phyloP scores from a whole-genome alignment of 148 eudicot genomes.

The Cornus suecica region DNA sequence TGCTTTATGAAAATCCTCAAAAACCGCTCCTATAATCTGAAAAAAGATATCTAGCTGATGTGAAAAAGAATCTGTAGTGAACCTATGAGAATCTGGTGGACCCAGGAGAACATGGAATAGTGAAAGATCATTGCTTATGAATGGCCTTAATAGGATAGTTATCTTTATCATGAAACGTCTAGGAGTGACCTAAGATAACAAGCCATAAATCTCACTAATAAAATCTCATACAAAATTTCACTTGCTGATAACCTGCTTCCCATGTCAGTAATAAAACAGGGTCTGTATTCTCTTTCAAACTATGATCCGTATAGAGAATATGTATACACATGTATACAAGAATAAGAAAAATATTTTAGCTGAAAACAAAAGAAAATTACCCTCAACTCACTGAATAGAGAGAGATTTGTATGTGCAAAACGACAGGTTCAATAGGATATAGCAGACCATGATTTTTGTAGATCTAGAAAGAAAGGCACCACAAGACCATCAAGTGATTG shows the following conservation, averaged over 20 bases:
- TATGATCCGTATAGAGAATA: neutral
- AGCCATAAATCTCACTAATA: neutral
- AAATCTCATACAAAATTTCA: neutral
- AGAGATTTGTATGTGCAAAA: neutral
- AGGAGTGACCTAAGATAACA: neutral
- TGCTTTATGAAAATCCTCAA: neutral
- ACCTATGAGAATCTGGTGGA: neutral
- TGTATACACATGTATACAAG: neutral
- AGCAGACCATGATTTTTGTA: neutral
- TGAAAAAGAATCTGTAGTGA: neutral
- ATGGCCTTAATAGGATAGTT: neutral
- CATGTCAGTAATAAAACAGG: neutral
- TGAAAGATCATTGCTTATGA: neutral
- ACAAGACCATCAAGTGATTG: neutral
- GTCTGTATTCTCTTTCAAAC: neutral
- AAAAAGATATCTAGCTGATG: neutral
- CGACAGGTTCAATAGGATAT: conserved; percentile 2
- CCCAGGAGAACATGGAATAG: neutral
- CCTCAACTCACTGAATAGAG: neutral
- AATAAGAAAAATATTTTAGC: neutral
- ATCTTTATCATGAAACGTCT: neutral
- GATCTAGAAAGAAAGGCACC: neutral
- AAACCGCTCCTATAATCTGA: neutral
- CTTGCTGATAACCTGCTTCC: neutral
- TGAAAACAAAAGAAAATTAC: neutral